Conservation (phyloP, 352 stramenopile genomes). For the Phytopythium oedochilum region DNA sequence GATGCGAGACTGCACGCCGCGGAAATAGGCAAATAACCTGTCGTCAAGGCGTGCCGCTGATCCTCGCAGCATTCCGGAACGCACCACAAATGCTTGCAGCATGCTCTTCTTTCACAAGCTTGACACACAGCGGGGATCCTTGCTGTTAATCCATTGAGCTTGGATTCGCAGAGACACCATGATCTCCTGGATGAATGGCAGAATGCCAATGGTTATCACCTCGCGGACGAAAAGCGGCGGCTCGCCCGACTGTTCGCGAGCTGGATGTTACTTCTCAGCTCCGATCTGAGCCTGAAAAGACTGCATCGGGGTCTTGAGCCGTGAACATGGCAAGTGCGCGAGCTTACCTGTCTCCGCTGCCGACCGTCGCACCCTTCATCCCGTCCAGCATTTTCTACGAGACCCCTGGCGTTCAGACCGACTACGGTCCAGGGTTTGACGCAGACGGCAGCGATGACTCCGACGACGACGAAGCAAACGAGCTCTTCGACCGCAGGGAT, state of each 20-base stretch:
- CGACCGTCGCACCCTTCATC: constrained; percentile 26
- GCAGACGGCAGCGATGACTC: constrained; percentile 5
- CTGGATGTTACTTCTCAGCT: background rate
- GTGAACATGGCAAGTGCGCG: constrained; percentile 1
- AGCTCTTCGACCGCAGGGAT: constrained; percentile 29
- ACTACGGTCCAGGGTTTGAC: background rate
- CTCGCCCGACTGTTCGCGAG: background rate
- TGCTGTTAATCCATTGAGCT: too few relatives aligned
- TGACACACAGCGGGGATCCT: too few relatives aligned
- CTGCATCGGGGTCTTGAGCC: too few relatives aligned
- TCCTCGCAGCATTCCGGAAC: too few relatives aligned
- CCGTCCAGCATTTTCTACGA: constrained; percentile 24
- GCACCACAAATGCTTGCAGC: too few relatives aligned
- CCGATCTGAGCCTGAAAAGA: background rate
- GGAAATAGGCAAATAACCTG: background rate
- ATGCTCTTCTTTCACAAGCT: too few relatives aligned
- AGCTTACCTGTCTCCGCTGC: constrained; percentile 11
- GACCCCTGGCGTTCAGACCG: constrained; percentile 5
- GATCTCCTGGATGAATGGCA: too few relatives aligned
- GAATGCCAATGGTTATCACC: too few relatives aligned
- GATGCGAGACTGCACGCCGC: background rate
- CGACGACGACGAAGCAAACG: constrained; percentile 18
- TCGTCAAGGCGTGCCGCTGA: too few relatives aligned
- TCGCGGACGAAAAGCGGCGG: too few relatives aligned
- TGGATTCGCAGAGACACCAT: too few relatives aligned